Percentiles rank a stretch among this genome's conserved stretches.
These are phyloP conservation scores for Saussurea involucrata DNA, from an alignment of 129 eudicot genomes.

Conservation along the genomic window DNA sequence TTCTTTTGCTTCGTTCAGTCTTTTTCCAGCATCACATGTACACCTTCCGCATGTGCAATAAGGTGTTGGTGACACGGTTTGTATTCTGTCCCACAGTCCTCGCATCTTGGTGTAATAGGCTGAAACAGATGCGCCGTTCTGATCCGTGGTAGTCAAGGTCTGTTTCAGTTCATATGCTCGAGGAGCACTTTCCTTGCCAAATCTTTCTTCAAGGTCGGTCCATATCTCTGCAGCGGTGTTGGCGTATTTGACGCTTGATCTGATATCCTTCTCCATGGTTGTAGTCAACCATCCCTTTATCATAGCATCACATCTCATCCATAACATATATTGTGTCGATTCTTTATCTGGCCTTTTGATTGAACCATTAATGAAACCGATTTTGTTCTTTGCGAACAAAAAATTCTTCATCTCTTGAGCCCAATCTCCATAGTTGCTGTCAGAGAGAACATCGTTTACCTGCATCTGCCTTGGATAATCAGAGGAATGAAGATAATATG, in stretches of 20 bases:
- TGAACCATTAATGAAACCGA: slow-evolving; percentile 3
- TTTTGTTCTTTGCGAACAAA: background rate
- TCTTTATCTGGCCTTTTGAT: background rate
- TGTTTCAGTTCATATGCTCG: background rate
- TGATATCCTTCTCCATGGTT: background rate
- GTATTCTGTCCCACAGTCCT: no score
- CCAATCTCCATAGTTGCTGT: no score
- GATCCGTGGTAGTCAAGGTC: background rate
- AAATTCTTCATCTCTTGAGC: background rate
- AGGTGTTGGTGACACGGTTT: no score
- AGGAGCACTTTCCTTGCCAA: slow-evolving; percentile 2
- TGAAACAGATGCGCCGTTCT: no score
- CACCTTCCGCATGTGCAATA: no score
- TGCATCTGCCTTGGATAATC: background rate
- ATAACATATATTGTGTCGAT: background rate
- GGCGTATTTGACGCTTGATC: no score
- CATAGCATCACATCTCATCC: slow-evolving; percentile 12
- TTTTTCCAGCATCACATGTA: no score
- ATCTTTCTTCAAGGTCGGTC: slow-evolving; percentile 3
- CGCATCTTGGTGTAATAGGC: no score
- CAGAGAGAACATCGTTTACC: no score
- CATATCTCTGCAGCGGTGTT: background rate
- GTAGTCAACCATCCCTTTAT: background rate
- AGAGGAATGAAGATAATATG: background rate
- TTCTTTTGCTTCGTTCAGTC: no score